Evolutionary conservation across 129 eudicot genomes (phyloP).

Genomic region (Escallonia rubra): DNA sequence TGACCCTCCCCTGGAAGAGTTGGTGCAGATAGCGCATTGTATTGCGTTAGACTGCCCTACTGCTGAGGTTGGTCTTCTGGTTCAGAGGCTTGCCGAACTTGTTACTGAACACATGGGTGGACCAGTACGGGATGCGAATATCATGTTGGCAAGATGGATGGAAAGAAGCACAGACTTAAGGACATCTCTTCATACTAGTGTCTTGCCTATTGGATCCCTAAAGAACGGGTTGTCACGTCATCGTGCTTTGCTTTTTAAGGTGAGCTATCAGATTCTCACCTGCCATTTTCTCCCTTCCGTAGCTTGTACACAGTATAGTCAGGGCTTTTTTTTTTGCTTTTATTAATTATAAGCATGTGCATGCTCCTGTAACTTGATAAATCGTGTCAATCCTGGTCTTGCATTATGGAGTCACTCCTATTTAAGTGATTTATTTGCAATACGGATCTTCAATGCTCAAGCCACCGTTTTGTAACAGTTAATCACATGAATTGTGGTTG

Average conservation of each 20-base stretch:
- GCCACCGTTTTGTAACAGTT: too few species aligned
- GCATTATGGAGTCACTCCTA: too few species aligned
- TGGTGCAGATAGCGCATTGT: conserved; percentile 89
- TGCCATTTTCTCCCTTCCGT: background rate
- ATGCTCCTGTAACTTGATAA: too few species aligned
- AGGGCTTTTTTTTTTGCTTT: background rate
- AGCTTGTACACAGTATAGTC: background rate
- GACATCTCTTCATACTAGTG: conserved; percentile 79
- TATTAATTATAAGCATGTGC: too few species aligned
- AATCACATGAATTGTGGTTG: too few species aligned
- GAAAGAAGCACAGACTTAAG: conserved; percentile 85
- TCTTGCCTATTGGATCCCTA: conserved; percentile 86
- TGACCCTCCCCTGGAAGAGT: conserved; percentile 83
- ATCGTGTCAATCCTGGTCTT: too few species aligned
- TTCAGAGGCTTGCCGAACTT: conserved; percentile 93
- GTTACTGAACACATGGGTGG: conserved; percentile 97
- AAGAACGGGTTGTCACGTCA: conserved; percentile 85
- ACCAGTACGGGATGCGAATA: conserved; percentile 81
- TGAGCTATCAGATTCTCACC: conserved; percentile 19
- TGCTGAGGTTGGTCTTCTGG: conserved; percentile 52
- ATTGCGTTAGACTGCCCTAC: conserved; percentile 68
- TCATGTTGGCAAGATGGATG: conserved; percentile 70
- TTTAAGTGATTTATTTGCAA: too few species aligned
- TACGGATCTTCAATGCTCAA: too few species aligned
- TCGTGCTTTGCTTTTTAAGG: conserved; percentile 99